These are phyloP conservation scores for Aspergillus ellipticus DNA, from an alignment of 495 filamentous ascomycete species.

Conservation along the genomic window DNA sequence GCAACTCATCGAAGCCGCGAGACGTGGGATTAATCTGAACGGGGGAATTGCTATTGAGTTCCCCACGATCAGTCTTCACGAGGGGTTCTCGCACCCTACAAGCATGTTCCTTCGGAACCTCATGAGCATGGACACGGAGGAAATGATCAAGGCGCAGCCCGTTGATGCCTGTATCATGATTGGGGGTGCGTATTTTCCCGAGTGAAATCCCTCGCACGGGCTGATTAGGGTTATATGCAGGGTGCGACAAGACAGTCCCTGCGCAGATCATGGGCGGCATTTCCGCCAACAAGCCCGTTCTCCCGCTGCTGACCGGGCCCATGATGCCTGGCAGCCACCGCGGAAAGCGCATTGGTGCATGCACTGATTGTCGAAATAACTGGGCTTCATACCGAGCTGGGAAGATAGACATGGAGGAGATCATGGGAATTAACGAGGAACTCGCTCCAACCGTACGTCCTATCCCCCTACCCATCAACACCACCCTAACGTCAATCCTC, in stretches of 20 bases:
- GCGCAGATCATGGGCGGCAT: slow-evolving; percentile 69
- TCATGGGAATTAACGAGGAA: slow-evolving; percentile 62
- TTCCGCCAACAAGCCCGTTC: slow-evolving; percentile 63
- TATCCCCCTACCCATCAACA: no score
- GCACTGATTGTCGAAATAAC: slow-evolving; percentile 64
- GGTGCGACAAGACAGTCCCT: slow-evolving; percentile 66
- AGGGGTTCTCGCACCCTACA: slow-evolving; percentile 59
- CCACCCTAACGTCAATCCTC: neutral
- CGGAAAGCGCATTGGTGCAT: slow-evolving; percentile 58
- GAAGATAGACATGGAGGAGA: slow-evolving; percentile 61
- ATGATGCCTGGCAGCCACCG: slow-evolving; percentile 64
- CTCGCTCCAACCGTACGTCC: slow-evolving; percentile 58
- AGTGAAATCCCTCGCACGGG: no score
- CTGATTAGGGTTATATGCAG: slow-evolving; percentile 15
- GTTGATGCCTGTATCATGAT: slow-evolving; percentile 62
- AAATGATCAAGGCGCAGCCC: slow-evolving; percentile 65
- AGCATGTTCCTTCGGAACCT: slow-evolving; percentile 68
- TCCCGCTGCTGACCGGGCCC: slow-evolving; percentile 61
- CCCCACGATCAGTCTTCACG: slow-evolving; percentile 62
- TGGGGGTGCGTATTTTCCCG: slow-evolving; percentile 47
- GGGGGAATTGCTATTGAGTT: slow-evolving; percentile 63
- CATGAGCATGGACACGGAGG: slow-evolving; percentile 72
- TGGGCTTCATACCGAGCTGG: slow-evolving; percentile 63
- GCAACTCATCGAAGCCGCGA: slow-evolving; percentile 63
- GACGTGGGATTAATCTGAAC: slow-evolving; percentile 57